Percentiles rank a stretch among this genome's conserved stretches.
These are phyloP conservation scores for Nemania sp. DNA, from an alignment of 2,329 filamentous ascomycete genomes.

Conservation along the genomic window DNA sequence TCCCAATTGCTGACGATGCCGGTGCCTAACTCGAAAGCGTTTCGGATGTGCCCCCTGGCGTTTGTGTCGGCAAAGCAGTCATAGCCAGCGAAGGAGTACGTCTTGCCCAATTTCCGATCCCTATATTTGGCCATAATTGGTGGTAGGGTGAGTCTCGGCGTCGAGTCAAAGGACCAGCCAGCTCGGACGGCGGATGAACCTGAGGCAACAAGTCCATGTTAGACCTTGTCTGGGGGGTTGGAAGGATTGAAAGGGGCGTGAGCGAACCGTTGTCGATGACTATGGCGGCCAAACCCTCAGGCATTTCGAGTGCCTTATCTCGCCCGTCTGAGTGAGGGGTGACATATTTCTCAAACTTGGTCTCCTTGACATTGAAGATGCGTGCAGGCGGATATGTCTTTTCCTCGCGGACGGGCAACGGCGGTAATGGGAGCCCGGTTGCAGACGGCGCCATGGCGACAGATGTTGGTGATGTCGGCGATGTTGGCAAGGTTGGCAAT, in stretches of 20 bases:
- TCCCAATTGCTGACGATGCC: constrained; percentile 98
- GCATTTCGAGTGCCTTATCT: constrained; percentile 63
- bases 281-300: constrained; percentile 71
- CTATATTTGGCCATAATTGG: constrained; percentile 95
- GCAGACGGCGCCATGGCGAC: constrained; percentile 58
- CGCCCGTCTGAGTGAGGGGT: constrained; percentile 69
- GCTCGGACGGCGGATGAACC: constrained; percentile 88
- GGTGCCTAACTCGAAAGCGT: constrained; percentile 87
- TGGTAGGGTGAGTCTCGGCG: constrained; percentile 78
- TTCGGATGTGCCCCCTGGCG: constrained; percentile 85
- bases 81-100: constrained; percentile 87
- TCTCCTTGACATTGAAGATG: constrained; percentile 66
- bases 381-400: constrained; percentile 57
- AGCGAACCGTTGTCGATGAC: constrained; percentile 93
- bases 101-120: constrained; percentile 90
- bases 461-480: neutral
- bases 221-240: constrained; percentile 7
- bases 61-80: constrained; percentile 96
- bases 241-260: neutral
- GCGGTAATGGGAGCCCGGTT: constrained; percentile 49
- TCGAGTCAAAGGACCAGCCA: constrained; percentile 90
- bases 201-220: constrained; percentile 44
- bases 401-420: constrained; percentile 46
- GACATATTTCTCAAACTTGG: constrained; percentile 61
- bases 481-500: neutral